Evolutionary conservation across 495 filamentous ascomycete species (phyloP).

Genomic region (Cairneyella variabilis): DNA sequence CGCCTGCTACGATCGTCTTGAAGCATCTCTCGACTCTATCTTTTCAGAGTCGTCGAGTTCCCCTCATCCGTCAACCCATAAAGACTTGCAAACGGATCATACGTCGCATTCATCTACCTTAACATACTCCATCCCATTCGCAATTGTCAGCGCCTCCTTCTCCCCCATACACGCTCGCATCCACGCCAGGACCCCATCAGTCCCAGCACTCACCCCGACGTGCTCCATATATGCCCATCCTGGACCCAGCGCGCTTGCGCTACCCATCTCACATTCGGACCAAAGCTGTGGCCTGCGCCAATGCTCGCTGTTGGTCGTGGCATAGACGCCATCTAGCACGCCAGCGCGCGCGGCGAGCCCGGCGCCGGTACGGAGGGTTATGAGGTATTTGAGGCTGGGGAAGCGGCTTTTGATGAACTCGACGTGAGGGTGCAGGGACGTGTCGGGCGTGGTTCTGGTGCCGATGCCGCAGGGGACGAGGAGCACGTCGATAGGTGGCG

Average conservation of each 20-base stretch:
- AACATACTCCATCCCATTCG: background rate
- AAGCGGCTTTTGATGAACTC: background rate
- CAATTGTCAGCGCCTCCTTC: background rate
- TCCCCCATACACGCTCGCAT: background rate
- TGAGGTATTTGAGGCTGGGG: background rate
- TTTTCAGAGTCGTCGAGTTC: too few relatives aligned
- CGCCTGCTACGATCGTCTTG: too few relatives aligned
- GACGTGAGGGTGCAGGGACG: too few relatives aligned
- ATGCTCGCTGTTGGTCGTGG: background rate
- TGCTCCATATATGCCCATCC: background rate
- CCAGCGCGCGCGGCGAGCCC: background rate
- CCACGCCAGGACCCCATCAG: background rate
- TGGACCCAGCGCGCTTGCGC: background rate
- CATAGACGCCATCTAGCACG: background rate
- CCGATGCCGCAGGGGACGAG: constrained; percentile 64
- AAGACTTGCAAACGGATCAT: too few relatives aligned
- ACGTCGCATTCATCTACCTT: too few relatives aligned
- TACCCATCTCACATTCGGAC: background rate
- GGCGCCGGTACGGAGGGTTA: background rate
- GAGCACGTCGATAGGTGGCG: constrained; percentile 55
- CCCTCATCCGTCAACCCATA: too few relatives aligned
- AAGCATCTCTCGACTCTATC: too few relatives aligned
- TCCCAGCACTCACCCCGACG: background rate
- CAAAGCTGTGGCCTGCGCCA: background rate
- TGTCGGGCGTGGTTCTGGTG: too few relatives aligned